These are phyloP conservation scores for Delonix regia DNA, from an alignment of 306 rosid species.

Conservation along the genomic window DNA sequence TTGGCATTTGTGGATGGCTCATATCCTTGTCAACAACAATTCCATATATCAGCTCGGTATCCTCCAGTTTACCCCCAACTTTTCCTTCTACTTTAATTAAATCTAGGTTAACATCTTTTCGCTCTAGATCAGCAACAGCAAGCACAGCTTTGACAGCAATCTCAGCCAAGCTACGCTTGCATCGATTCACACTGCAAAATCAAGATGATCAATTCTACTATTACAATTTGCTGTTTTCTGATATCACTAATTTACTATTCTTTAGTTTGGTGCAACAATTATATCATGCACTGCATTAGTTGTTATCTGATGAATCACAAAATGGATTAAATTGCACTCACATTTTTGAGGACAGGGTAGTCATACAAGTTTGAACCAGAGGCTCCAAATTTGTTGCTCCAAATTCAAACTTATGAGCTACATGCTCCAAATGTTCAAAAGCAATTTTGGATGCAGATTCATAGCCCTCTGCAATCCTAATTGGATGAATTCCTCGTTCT, in stretches of 20 bases:
- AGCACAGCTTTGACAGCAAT: conserved; percentile 94
- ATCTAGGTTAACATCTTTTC: conserved; percentile 93
- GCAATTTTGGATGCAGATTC: conserved; percentile 88
- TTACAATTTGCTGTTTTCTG: not conserved
- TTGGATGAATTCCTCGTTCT: conserved; percentile 93
- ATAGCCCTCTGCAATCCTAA: conserved; percentile 93
- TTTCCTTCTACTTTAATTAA: conserved; percentile 93
- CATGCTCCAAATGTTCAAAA: conserved; percentile 70
- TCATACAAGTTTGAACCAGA: conserved; percentile 92
- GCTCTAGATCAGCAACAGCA: conserved; percentile 95
- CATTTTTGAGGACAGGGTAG: conserved; percentile 96
- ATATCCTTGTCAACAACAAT: conserved; percentile 93
- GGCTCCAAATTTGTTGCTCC: conserved; percentile 65
- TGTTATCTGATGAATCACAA: not conserved
- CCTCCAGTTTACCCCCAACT: conserved; percentile 97
- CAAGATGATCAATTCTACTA: conserved; percentile 1
- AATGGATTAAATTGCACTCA: conserved; percentile 30
- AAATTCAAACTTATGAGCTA: conserved; percentile 74
- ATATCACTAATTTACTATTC: not conserved
- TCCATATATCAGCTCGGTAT: conserved; percentile 92
- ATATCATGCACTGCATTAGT: not conserved
- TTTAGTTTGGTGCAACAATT: not conserved
- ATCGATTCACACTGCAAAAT: conserved; percentile 85
- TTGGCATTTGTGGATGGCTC: conserved; percentile 99
- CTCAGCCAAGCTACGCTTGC: conserved; percentile 94